A percentile compares a stretch with the other conserved stretches of the same genome.
Conservation (phyloP, 305 asterid species). For the Ruellia speciosa region DNA sequence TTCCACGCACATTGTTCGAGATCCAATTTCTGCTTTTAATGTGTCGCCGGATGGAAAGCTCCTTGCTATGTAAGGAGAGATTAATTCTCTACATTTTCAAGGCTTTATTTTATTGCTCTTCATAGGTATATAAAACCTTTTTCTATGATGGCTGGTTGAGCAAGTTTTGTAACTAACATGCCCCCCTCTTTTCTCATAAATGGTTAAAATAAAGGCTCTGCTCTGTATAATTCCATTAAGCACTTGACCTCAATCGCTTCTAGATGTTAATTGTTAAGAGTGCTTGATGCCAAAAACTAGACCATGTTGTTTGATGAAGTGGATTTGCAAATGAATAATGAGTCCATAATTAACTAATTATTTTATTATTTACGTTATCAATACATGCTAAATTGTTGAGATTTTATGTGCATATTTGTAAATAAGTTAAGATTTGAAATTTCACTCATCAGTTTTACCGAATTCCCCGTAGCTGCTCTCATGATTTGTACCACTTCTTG, state of each 20-base stretch:
- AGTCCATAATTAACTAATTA: no score
- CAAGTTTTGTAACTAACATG: background rate
- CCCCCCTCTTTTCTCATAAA: background rate
- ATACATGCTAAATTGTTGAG: no score
- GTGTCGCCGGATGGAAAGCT: constrained; percentile 79
- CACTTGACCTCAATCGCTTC: no score
- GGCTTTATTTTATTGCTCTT: background rate
- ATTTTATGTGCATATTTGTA: no score
- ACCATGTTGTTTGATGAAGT: no score
- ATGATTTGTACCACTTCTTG: background rate
- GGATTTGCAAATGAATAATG: no score
- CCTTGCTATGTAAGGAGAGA: constrained; percentile 63
- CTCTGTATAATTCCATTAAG: no score
- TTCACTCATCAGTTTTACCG: no score
- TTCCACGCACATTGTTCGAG: constrained; percentile 50
- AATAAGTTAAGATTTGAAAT: no score
- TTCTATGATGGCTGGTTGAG: background rate
- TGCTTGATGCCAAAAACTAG: no score
- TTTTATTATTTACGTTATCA: no score
- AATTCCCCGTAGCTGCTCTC: background rate
- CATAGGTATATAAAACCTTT: background rate
- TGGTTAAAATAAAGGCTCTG: background rate
- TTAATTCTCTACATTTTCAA: background rate
- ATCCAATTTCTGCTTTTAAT: constrained; percentile 70
- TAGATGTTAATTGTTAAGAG: no score